Base-by-base conservation (phyloP, 345 rosid genomes). In the Chamaenerion angustifolium region DNA sequence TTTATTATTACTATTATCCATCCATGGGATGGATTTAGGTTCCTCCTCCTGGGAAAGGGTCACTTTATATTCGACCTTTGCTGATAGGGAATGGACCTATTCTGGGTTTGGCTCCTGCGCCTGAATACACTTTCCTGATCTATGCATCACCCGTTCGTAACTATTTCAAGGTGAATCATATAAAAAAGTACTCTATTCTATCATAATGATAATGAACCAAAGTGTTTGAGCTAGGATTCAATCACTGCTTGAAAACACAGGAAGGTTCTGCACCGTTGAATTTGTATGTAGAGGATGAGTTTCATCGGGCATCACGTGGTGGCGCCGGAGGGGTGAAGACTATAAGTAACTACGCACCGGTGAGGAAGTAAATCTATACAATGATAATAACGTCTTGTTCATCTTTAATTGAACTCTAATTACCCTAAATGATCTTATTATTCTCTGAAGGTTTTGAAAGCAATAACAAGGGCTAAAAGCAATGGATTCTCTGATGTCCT, bases 401-500 rank as follows among this genome's bases (percentile, higher is more conserved):
- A 12, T 13, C 12, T 21, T 2, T 23, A 31, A 31, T 31, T 31
- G 7, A 31, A 31, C 8, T 31, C 37, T 21, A n/a, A n/a, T 2
- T 23, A 2, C 27, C 27, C 45, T 12, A 11, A 19, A 0, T 1
- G 15, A 11, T 54, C 10, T 11, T 43, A 16, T 43, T 12, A 21
- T 11, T 10, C n/a, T 48, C 1, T 44, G 68, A 54, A 90, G 95
- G 95, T 78, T 52, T 44, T 86, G 63, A 75, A 78, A 56, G 80
- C 82, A 48, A 44, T 81, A 49, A 49, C 51, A 49, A 79, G 73
- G 56, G 95, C 95, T 4, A 89, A 83, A 66, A 61, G 45, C 66
- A 73, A 75, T 52, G 95, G 97, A 50, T 83, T 81, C 60, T 79
- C 88, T 10, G 95, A 89, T 64, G 90, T 83, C 40, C 37, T 89